These are phyloP conservation scores for Pelagophyceae sp. DNA, from an alignment of 352 stramenopile species.

Conservation along the genomic window DNA sequence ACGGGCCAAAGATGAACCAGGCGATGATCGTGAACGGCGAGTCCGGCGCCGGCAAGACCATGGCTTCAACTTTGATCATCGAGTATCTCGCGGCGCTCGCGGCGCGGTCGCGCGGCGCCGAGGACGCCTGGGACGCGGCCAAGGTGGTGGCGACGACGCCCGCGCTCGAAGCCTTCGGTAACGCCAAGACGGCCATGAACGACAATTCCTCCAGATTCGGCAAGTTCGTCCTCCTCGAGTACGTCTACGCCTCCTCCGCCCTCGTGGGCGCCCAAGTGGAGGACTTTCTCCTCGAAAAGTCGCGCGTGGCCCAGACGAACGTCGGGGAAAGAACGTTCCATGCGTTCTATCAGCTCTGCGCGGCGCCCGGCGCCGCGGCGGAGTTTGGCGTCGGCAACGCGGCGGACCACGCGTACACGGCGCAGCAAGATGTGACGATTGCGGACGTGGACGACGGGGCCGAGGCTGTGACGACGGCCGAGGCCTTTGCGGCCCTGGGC, in stretches of 20 bases:
- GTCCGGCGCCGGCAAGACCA: conserved; percentile 47
- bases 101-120: background rate
- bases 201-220: conserved; percentile 53
- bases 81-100: conserved; percentile 42
- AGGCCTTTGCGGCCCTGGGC: conserved; percentile 7
- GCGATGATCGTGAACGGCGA: conserved; percentile 51
- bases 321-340: conserved; percentile 88
- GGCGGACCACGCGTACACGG: background rate
- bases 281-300: conserved; percentile 98
- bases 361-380: background rate
- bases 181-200: conserved; percentile 76
- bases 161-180: conserved; percentile 83
- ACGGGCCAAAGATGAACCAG: conserved; percentile 28
- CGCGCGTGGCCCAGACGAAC: conserved; percentile 74
- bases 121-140: conserved; percentile 24
- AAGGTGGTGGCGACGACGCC: conserved; percentile 75
- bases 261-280: conserved; percentile 61
- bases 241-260: conserved; percentile 41
- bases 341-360: conserved; percentile 87
- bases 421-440: background rate
- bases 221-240: conserved; percentile 28
- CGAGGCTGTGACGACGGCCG: conserved; percentile 27
- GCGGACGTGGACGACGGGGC: conserved; percentile 24
- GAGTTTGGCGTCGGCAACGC: background rate
- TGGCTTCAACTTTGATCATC: conserved; percentile 41